Percentiles rank a stretch among this genome's conserved stretches.
Conservation (phyloP, 2,329 filamentous ascomycete species). For the Penicillium occitanis region DNA sequence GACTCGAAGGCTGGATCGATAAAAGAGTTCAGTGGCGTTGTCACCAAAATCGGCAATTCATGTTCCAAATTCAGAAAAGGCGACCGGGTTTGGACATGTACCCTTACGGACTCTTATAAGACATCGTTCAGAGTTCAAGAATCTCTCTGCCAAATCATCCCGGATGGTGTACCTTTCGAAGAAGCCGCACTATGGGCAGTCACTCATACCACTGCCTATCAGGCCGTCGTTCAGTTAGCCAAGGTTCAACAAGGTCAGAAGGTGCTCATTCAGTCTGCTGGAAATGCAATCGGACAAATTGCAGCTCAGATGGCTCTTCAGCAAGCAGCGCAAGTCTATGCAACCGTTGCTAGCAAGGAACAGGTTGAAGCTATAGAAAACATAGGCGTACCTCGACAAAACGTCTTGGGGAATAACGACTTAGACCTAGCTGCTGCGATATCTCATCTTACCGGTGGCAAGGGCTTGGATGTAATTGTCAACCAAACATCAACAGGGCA, state of each 20-base stretch:
- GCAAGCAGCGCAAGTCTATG: background rate
- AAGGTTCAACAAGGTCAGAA: background rate
- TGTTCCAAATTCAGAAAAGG: background rate
- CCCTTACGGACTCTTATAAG: background rate
- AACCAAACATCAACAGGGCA: background rate
- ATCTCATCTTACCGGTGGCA: background rate
- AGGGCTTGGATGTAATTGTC: background rate
- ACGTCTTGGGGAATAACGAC: background rate
- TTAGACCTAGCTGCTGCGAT: background rate
- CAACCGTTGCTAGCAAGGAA: background rate
- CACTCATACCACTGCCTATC: background rate
- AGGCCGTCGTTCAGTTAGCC: background rate
- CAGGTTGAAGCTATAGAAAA: background rate
- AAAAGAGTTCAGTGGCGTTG: conserved; percentile 1
- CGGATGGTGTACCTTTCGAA: background rate
- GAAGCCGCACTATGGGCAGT: background rate
- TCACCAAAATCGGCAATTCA: background rate
- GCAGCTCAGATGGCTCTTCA: background rate
- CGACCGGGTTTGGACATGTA: background rate
- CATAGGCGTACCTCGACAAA: background rate
- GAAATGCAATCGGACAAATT: background rate
- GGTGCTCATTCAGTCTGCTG: background rate
- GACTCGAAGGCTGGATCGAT: background rate
- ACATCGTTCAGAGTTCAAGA: background rate
- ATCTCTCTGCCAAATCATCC: background rate